A percentile compares a stretch with the other conserved stretches of the same genome.
Evolutionary conservation across 2,329 filamentous ascomycete species (phyloP).

Genomic region (Magnaporthiopsis poae): DNA sequence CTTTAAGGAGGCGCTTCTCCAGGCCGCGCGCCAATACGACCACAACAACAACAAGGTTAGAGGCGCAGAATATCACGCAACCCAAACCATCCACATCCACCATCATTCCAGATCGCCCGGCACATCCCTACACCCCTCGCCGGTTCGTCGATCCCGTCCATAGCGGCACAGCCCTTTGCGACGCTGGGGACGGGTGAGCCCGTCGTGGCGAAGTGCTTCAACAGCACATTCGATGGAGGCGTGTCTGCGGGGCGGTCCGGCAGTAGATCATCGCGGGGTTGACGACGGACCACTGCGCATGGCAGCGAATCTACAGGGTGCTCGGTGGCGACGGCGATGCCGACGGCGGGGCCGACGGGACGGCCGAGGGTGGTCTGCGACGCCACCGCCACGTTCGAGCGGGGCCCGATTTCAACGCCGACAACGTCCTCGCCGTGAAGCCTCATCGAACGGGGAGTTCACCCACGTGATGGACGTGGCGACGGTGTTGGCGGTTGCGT

Average conservation of each 20-base stretch:
- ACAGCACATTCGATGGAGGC: conserved; percentile 2
- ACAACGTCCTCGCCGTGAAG: background rate
- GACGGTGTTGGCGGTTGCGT: background rate
- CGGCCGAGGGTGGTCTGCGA: conserved; percentile 1
- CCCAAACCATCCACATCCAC: conserved; percentile 1
- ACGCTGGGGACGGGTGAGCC: background rate
- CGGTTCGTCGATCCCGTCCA: background rate
- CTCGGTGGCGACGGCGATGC: background rate
- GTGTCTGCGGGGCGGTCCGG: background rate
- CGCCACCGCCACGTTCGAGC: background rate
- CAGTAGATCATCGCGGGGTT: background rate
- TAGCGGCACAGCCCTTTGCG: background rate
- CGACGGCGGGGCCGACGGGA: background rate
- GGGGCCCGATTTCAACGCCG: conserved; percentile 1
- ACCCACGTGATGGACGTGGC: too few relatives aligned
- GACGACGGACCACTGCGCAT: conserved; percentile 2
- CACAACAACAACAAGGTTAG: background rate
- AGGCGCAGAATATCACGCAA: background rate
- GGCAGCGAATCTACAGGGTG: background rate
- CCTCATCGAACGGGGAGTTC: conserved; percentile 2
- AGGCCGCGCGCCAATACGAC: background rate
- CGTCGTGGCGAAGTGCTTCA: background rate
- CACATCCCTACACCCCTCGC: background rate
- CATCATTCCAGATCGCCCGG: background rate
- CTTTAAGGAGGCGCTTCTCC: background rate